Evolutionary conservation across 331 rosid species (phyloP), one percentile per base, ranked within the genome.

Genomic region (Cydonia oblonga): DNA sequence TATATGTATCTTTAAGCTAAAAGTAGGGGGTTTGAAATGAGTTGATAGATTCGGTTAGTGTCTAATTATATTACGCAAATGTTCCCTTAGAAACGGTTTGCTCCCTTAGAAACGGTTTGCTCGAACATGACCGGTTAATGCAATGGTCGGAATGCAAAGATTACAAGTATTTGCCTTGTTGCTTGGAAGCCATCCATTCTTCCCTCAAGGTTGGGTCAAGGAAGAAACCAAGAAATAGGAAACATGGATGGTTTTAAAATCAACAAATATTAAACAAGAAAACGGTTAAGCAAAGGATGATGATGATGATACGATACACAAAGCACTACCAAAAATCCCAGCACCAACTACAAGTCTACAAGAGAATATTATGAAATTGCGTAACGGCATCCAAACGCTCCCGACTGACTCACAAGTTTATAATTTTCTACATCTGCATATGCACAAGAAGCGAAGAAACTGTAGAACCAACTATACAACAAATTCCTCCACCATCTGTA

Each of bases 21-120:
- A 23, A 57, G 15, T 22, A 23, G 28, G 2, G 16, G 62, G 62
- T 53, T 20, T 53, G 6, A 66, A 44, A 9, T 24, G 38, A 66
- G 25, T 20, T 44, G 12, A 15, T 23, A 32, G 19, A 10, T 5
- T 32, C 9, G 14, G 14, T 11, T 3, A 5, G 53, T 23, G 8
- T 3, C 53, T 38, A 6, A 13, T 65, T 14, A 18, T 30, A 29
- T 16, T 3, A 56, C 22, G 62, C 62, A 56, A 56, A 9, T 56
- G 62, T 56, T 22, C 62, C 29, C 62, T 59, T 24, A 24, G 30
- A 14, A 59, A 13, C n/a, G 87, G 87, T 69, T 88, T 90, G 24
- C 67, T 66, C 40, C 85, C n/a, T n/a, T n/a, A n/a, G n/a, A n/a
- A 77, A 44, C 77, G 90, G 58, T 73, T 75, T 38, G 3, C 14